Conservation (phyloP, 1,284 basidiomycete species). For the Kwoniella shivajii region DNA sequence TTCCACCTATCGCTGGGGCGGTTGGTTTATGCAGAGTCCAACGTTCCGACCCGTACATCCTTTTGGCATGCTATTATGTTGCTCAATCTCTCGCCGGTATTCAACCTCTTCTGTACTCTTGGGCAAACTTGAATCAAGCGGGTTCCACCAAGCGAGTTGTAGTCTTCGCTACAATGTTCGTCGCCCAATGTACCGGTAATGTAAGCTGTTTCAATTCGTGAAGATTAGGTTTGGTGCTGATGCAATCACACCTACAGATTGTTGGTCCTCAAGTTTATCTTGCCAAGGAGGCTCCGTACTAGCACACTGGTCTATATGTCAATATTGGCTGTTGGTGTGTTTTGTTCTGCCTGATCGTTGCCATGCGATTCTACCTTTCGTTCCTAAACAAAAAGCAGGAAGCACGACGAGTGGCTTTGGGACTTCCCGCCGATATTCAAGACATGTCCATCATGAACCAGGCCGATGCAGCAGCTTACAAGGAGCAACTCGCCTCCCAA, state of each 20-base stretch:
- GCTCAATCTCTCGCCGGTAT: slow-evolving; percentile 5
- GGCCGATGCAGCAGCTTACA: slow-evolving; percentile 29
- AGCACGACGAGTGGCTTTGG: slow-evolving; percentile 45
- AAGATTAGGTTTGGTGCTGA: too few relatives aligned
- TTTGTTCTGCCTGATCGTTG: slow-evolving; percentile 16
- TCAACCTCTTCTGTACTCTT: slow-evolving; percentile 29
- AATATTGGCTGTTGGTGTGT: slow-evolving; percentile 25
- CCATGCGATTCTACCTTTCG: slow-evolving; percentile 51
- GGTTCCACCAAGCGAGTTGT: slow-evolving; percentile 31
- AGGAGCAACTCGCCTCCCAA: slow-evolving; percentile 17
- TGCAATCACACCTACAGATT: neutral
- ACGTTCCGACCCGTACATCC: slow-evolving; percentile 13
- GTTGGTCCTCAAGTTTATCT: slow-evolving; percentile 30
- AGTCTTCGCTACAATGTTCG: slow-evolving; percentile 28
- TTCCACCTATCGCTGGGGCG: slow-evolving; percentile 31
- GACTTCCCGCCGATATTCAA: slow-evolving; percentile 24
- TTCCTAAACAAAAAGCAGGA: slow-evolving; percentile 56
- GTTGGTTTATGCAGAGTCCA: slow-evolving; percentile 18
- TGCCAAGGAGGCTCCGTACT: slow-evolving; percentile 18
- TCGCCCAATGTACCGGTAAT: slow-evolving; percentile 30
- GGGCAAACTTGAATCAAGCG: slow-evolving; percentile 36
- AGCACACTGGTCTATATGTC: slow-evolving; percentile 23
- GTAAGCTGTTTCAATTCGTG: neutral
- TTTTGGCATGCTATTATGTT: slow-evolving; percentile 25
- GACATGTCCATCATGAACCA: slow-evolving; percentile 40